Evolutionary conservation across 1,284 basidiomycete species (phyloP).

Genomic region (Rhodofomes roseus): DNA sequence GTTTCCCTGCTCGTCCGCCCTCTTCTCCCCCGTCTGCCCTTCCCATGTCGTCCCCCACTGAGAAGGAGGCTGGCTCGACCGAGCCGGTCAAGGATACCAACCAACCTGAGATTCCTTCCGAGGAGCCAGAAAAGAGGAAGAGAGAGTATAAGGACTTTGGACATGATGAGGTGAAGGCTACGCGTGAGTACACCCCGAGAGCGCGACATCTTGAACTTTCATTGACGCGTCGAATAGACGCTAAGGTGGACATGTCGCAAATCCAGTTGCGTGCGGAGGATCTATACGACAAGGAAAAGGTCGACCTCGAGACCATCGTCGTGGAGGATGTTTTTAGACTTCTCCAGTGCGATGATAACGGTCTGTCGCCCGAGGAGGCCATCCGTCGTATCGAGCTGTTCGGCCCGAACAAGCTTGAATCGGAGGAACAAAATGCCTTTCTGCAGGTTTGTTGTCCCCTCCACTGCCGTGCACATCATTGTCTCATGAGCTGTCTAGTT

Average conservation of each 20-base stretch:
- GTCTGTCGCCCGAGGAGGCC: conserved; percentile 78
- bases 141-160: conserved; percentile 92
- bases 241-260: conserved; percentile 84
- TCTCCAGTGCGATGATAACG: conserved; percentile 83
- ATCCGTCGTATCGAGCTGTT: conserved; percentile 88
- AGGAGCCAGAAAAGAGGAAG: conserved; percentile 60
- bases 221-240: conserved; percentile 45
- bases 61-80: conserved; percentile 32
- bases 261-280: conserved; percentile 93
- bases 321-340: conserved; percentile 97
- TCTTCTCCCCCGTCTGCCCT: conserved; percentile 9
- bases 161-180: conserved; percentile 68
- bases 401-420: conserved; percentile 94
- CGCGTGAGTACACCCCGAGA: conserved; percentile 49
- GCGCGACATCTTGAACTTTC: conserved; percentile 11
- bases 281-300: conserved; percentile 98
- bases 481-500: conserved; percentile 55
- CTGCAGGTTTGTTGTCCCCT: conserved; percentile 56
- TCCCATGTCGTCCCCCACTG: conserved; percentile 28
- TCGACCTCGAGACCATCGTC: conserved; percentile 95
- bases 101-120: conserved; percentile 13
- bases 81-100: conserved; percentile 23
- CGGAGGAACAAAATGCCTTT: conserved; percentile 84
- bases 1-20: conserved; percentile 16
- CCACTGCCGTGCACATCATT: conserved; percentile 17